Evolutionary conservation across 305 asterid genomes (phyloP), one percentile per base, ranked within the genome.

Genomic region (Withania somnifera): DNA sequence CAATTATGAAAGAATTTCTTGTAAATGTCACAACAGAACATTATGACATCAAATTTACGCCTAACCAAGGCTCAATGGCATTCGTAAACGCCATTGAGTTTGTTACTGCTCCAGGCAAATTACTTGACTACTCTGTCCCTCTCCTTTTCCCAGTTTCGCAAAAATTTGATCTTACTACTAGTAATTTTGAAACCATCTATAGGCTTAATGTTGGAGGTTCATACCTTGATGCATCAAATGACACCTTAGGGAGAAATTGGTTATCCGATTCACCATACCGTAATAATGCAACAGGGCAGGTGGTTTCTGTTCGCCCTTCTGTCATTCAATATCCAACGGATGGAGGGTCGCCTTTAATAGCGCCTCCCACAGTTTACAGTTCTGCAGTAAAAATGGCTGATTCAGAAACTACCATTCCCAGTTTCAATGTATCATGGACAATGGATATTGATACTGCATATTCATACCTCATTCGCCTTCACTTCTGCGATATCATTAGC

Each of bases 401-500:
- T 58, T 94, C 98, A 79, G 87, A 88, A 20, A 91, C 87, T 14
- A 80, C 15, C 80, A 83, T 85, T 7, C 97, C 97, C 2, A 91
- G 82, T 80, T 93, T 95, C 87, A 95, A 95, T 77, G 86, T 95
- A 6, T 88, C 97, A 0, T 95, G 99, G 99, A 88, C 64, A 67
- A 79, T 94, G 86, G 86, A 84, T n/a, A 82, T 94, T 9, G 98
- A 93, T 83, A 57, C 85, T 11, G 77, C 96, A 0, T 93, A 86
- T 85, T 85, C 92, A 6, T 92, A 95, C 71, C 91, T 94, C 17
- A 63, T 97, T 20, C 97, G 99, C 7, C 58, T 97, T 30, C 99
- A 97, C 91, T 97, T 97, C 68, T 91, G 94, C 26, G 98, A 97
- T 52, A 94, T 94, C 6, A 94, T 93, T 28, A 94, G 98, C 92